Evolutionary conservation across 179 eudicot genomes (phyloP).

Genomic region (Sideroxylon spinosum): DNA sequence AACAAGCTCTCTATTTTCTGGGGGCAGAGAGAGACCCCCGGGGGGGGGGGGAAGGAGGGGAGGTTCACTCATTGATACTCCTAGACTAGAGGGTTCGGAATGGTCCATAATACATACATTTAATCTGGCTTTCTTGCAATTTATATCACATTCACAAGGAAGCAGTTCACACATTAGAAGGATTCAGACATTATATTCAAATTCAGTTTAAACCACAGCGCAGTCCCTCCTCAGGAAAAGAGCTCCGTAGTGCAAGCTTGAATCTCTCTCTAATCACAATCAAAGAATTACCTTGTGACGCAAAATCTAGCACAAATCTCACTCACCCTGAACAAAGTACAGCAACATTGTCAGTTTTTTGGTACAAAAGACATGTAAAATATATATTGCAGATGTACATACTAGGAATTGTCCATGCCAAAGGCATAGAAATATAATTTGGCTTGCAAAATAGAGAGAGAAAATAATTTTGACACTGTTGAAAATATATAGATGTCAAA

Average conservation of each 20-base stretch:
- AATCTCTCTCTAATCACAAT: too few relatives aligned
- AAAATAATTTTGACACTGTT: too few relatives aligned
- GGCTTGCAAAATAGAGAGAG: too few relatives aligned
- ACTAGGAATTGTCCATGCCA: too few relatives aligned
- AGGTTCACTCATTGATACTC: neutral
- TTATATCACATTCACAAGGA: neutral
- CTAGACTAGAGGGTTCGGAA: too few relatives aligned
- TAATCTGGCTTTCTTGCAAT: neutral
- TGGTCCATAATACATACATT: neutral
- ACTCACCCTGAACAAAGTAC: neutral
- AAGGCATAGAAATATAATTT: too few relatives aligned
- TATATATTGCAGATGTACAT: too few relatives aligned
- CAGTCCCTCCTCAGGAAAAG: neutral
- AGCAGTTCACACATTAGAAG: neutral
- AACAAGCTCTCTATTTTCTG: neutral
- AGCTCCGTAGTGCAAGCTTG: too few relatives aligned
- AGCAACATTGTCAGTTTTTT: too few relatives aligned
- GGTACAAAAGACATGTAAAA: neutral
- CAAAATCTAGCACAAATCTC: neutral
- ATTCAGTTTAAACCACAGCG: neutral
- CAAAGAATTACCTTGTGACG: too few relatives aligned
- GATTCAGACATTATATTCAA: neutral
- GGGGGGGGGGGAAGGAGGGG: neutral
- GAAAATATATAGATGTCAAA: too few relatives aligned
- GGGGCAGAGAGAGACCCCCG: neutral